Percentiles rank a stretch among this genome's conserved stretches.
Conservation (phyloP, 106 monocot genomes). For the Vanilla planifolia region DNA sequence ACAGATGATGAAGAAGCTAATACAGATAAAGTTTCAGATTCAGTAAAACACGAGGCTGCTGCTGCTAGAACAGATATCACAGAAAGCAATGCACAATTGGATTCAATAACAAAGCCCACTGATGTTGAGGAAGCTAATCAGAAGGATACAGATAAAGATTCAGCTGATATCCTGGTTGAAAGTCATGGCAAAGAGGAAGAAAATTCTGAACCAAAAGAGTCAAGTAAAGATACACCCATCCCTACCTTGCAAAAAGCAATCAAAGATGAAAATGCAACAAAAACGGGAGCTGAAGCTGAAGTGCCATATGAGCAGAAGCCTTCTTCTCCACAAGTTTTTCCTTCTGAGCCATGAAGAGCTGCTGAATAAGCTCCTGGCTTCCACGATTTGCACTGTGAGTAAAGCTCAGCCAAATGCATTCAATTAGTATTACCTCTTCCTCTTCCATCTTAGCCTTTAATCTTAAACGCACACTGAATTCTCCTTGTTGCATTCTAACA, state of each 20-base stretch:
- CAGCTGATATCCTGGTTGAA: neutral
- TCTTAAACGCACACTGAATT: neutral
- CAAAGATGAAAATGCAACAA: neutral
- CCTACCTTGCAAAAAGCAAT: neutral
- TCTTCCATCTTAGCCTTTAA: neutral
- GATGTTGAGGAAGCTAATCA: neutral
- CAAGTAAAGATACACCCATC: neutral
- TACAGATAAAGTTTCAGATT: no score
- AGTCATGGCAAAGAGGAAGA: no score
- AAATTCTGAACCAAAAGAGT: neutral
- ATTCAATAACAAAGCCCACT: no score
- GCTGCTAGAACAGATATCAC: no score
- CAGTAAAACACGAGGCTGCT: no score
- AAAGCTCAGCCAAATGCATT: no score
- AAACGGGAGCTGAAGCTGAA: neutral
- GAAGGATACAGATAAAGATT: neutral
- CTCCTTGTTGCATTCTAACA: neutral
- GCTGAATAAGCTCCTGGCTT: no score
- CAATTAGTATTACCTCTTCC: no score
- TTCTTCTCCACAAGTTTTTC: neutral
- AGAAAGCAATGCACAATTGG: no score
- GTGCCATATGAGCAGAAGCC: neutral
- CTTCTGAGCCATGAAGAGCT: neutral
- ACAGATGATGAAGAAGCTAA: no score
- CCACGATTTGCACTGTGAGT: no score